These are phyloP conservation scores for Boletellus sp. DNA, from an alignment of 768 basidiomycete genomes.

Conservation along the genomic window DNA sequence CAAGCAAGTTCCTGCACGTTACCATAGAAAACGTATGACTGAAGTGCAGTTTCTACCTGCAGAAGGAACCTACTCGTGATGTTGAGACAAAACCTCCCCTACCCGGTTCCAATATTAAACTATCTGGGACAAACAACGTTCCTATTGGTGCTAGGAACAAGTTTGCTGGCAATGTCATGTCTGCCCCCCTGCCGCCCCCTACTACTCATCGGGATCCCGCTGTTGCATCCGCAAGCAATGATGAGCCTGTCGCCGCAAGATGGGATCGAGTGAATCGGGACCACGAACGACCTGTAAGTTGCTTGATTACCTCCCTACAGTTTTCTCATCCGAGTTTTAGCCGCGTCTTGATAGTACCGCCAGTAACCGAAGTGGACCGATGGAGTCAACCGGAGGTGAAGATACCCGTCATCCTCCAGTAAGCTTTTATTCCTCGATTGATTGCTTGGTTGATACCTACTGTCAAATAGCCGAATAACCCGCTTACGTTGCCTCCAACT, in stretches of 20 bases:
- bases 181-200: neutral
- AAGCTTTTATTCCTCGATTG: neutral
- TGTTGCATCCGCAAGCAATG: slow-evolving; percentile 13
- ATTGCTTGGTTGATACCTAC: neutral
- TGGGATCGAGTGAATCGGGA: slow-evolving; percentile 18
- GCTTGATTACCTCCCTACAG: neutral
- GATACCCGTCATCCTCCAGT: slow-evolving; percentile 19
- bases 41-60: neutral
- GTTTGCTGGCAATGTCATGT: slow-evolving; percentile 10
- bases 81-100: slow-evolving; percentile 12
- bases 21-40: neutral
- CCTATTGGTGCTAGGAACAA: slow-evolving; percentile 30
- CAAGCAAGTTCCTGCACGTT: slow-evolving; percentile 14
- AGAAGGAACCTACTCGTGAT: slow-evolving; percentile 22
- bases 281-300: slow-evolving; percentile 23
- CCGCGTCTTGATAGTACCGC: slow-evolving; percentile 8
- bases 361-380: slow-evolving; percentile 1
- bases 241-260: slow-evolving; percentile 19
- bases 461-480: slow-evolving; percentile 7
- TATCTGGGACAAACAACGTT: slow-evolving; percentile 33
- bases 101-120: slow-evolving; percentile 19
- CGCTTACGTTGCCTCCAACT: slow-evolving; percentile 3
- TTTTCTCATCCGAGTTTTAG: slow-evolving; percentile 18
- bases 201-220: neutral
- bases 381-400: slow-evolving; percentile 12